These are phyloP conservation scores for Kingdonia uniflora DNA, from an alignment of 164 flowering plant species.

Conservation along the genomic window DNA sequence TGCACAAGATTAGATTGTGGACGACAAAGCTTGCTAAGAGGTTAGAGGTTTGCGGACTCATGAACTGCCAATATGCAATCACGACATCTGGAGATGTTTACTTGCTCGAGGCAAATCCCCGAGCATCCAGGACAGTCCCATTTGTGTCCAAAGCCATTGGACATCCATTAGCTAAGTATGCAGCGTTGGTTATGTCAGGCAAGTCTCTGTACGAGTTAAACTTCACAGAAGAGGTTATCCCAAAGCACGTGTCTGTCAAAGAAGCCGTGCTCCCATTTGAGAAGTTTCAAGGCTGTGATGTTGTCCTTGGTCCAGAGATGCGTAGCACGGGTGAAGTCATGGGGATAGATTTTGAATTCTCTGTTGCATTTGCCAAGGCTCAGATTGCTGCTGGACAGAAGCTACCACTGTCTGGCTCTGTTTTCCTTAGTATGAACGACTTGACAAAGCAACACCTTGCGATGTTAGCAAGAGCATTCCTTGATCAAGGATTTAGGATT, in stretches of 20 bases:
- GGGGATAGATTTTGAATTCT: conserved; percentile 65
- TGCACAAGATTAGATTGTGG: conserved; percentile 78
- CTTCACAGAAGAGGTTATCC: conserved; percentile 75
- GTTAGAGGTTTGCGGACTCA: conserved; percentile 81
- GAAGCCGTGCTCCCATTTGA: conserved; percentile 95
- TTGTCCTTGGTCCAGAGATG: conserved; percentile 92
- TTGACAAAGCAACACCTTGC: conserved; percentile 68
- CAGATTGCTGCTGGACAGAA: conserved; percentile 92
- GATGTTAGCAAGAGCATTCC: conserved; percentile 57
- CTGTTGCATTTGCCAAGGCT: conserved; percentile 85
- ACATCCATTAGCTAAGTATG: conserved; percentile 90
- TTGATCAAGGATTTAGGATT: conserved; percentile 51
- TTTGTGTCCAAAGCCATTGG: conserved; percentile 97
- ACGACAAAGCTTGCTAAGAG: conserved; percentile 66
- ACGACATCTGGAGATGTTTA: conserved; percentile 64
- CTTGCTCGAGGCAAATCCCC: conserved; percentile 91
- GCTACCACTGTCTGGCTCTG: conserved; percentile 73
- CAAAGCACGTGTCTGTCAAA: conserved; percentile 73
- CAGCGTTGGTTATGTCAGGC: conserved; percentile 91
- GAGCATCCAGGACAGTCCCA: conserved; percentile 92
- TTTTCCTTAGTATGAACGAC: conserved; percentile 79
- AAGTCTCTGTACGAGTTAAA: conserved; percentile 53
- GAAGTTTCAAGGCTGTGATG: conserved; percentile 90
- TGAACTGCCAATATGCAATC: conserved; percentile 96
- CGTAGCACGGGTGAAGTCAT: conserved; percentile 97